Base-by-base conservation (phyloP, 2,329 filamentous ascomycete species). In the Plenodomus biglobosus region DNA sequence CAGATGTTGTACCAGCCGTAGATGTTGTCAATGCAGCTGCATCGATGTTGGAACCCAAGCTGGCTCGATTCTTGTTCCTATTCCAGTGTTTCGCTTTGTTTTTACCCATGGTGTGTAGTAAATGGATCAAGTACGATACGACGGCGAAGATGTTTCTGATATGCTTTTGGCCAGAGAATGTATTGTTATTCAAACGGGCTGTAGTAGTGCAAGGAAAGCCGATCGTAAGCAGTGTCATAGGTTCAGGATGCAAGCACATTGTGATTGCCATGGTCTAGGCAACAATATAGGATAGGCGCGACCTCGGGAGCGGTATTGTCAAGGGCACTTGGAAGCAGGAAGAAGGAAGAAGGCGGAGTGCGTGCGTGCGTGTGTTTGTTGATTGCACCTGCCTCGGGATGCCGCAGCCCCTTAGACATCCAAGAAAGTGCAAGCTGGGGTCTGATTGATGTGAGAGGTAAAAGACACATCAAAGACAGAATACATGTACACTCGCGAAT, bases 61-160 rank as follows among this genome's bases (percentile, higher is more conserved):
- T 16, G 34, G 40, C 16, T 42, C 36, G 19, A 18, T 21, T 42
- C 21, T 46, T 32, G 20, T 44, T 54, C 42, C 44, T 55, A 34
- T 46, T 49, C 22, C 41, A 52, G 21, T 27, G 42, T 17, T 53
- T 56, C 11, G 27, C 27, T 32, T 11, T 32, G 41, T 46, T 50
- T 38, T 53, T 59, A 35, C 44, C 53, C 62, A 65, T 69, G 13
- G 27, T 22, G 38, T 38, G 38, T 40, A 51, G 54, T 54, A 55
- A 40, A 59, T 64, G 49, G 51, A 54, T 36, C 37, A 46, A 38
- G 20, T 64, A 64, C 46, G 41, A 64, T 69, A 55, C 42, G 46
- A 46, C 42, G 38, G 37, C 60, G 53, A 65, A 54, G 48, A 67
- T 63, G 46, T 49, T 52, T 20, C 38, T 47, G 37, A 39, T 57